Evolutionary conservation across 2,329 filamentous ascomycete genomes (phyloP), one percentile per base, ranked within the genome.

Genomic region (Diaporthe helianthi): DNA sequence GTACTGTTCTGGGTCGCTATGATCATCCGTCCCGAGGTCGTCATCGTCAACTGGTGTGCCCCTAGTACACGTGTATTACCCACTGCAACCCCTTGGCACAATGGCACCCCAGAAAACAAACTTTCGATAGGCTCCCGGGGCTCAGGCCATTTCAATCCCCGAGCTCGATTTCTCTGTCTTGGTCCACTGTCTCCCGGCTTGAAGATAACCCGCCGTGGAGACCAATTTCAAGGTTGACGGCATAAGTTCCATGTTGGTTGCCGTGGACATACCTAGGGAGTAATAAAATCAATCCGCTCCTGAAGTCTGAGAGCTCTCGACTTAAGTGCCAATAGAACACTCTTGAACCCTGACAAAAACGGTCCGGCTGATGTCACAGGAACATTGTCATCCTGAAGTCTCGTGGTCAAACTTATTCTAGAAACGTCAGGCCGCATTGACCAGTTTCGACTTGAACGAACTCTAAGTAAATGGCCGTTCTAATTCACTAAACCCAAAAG

Each of bases 401-500:
- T 26, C n/a, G 49, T 49, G 58, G n/a, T 63, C 49, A 63, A 63
- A 63, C 58, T 63, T 13, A 63, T 63, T 63, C 58, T 63, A 63
- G 58, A 63, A 63, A 49, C 58, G 9, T 49, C 29, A 26, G 9
- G 41, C n/a, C 26, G 58, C 58, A 63, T 63, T 49, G 58, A 36
- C 58, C n/a, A 63, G 58, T 63, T 63, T 49, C 58, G 58, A 63
- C 36, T 63, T 63, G 44, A 63, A 49, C 58, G 58, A 63, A 63
- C 58, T 63, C 58, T 63, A n/a, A n/a, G n/a, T n/a, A n/a, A n/a
- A 63, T 49, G 58, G 58, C 19, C 44, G 58, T 63, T 61, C n/a
- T n/a, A n/a, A n/a, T n/a, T 49, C 58, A 49, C 58, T 44, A 49
- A 63, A 49, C 29, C 41, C 58, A 63, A 63, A 49, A 49, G n/a